A percentile compares a stretch with the other conserved stretches of the same genome.
Evolutionary conservation across 495 filamentous ascomycete genomes (phyloP).

Genomic region (Aspergillus coremiiformis): DNA sequence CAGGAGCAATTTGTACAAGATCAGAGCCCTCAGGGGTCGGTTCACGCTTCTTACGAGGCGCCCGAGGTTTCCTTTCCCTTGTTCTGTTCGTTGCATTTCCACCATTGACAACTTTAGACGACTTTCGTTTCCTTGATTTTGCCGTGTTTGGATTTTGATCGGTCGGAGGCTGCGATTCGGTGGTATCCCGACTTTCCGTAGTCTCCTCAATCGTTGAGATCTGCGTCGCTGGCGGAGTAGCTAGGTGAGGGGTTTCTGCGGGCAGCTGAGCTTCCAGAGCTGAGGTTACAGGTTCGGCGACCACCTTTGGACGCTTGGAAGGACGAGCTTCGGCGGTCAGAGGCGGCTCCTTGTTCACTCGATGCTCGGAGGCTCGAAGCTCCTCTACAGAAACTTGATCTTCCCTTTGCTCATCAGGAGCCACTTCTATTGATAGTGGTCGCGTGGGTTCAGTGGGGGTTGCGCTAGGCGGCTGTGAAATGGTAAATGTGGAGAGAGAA

Average conservation of each 20-base stretch:
- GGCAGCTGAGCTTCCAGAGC: not conserved
- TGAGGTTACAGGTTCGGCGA: slow-evolving; percentile 1
- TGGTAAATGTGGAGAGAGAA: slow-evolving; percentile 13
- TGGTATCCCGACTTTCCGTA: slow-evolving; percentile 13
- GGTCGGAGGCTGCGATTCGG: slow-evolving; percentile 8
- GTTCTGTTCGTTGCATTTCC: slow-evolving; percentile 16
- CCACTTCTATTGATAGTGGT: not conserved
- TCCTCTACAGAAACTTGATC: slow-evolving; percentile 2
- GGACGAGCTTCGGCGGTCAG: slow-evolving; percentile 12
- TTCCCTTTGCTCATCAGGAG: not conserved
- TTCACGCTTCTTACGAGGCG: slow-evolving; percentile 39
- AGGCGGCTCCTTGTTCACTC: not conserved
- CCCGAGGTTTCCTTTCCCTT: slow-evolving; percentile 27
- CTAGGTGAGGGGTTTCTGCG: slow-evolving; percentile 2
- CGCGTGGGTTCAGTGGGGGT: slow-evolving; percentile 4
- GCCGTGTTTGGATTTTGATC: slow-evolving; percentile 7
- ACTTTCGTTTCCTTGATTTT: slow-evolving; percentile 24
- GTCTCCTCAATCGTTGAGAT: slow-evolving; percentile 15
- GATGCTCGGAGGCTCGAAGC: not conserved
- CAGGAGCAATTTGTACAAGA: slow-evolving; percentile 57
- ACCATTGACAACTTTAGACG: slow-evolving; percentile 17
- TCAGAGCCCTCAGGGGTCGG: slow-evolving; percentile 75
- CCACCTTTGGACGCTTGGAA: slow-evolving; percentile 17
- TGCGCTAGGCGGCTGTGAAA: slow-evolving; percentile 2
- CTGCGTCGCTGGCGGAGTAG: slow-evolving; percentile 19